phyloP scores from a whole-genome alignment of 2,329 filamentous ascomycete species.

The Cryoendolithus antarcticus region DNA sequence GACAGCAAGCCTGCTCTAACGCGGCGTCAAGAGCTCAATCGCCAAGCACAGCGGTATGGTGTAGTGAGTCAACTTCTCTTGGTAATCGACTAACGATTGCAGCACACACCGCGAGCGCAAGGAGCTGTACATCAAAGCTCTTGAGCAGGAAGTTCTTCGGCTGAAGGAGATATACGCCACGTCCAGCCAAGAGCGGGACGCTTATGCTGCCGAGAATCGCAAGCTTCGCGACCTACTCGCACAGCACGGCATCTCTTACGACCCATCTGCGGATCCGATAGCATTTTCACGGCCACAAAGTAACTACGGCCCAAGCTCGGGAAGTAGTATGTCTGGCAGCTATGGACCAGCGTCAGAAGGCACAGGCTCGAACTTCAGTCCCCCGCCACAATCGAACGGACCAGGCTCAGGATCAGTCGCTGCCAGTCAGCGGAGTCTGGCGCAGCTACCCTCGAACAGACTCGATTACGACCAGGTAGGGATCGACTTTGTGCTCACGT shows the following conservation, averaged over 20 bases:
- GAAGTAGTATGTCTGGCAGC: constrained; percentile 51
- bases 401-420: constrained; percentile 12
- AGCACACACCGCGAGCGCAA: constrained; percentile 96
- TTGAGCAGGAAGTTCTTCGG: constrained; percentile 82
- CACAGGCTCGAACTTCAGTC: constrained; percentile 35
- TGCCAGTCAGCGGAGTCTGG: constrained; percentile 22
- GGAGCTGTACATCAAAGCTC: constrained; percentile 85
- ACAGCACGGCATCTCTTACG: constrained; percentile 47
- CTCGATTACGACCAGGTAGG: constrained; percentile 70
- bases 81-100: constrained; percentile 6
- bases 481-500: constrained; percentile 86
- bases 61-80: neutral
- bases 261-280: constrained; percentile 28
- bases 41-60: constrained; percentile 80
- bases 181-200: constrained; percentile 62
- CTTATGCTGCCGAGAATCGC: constrained; percentile 65
- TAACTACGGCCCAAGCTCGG: constrained; percentile 32
- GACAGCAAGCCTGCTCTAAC: constrained; percentile 92
- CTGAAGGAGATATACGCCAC: constrained; percentile 75
- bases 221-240: constrained; percentile 53
- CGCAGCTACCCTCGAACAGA: constrained; percentile 23
- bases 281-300: constrained; percentile 21
- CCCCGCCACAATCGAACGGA: constrained; percentile 16
- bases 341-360: constrained; percentile 39
- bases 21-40: constrained; percentile 81